Conservation (phyloP, 2,329 filamentous ascomycete species). For the Diaporthe vaccinii region DNA sequence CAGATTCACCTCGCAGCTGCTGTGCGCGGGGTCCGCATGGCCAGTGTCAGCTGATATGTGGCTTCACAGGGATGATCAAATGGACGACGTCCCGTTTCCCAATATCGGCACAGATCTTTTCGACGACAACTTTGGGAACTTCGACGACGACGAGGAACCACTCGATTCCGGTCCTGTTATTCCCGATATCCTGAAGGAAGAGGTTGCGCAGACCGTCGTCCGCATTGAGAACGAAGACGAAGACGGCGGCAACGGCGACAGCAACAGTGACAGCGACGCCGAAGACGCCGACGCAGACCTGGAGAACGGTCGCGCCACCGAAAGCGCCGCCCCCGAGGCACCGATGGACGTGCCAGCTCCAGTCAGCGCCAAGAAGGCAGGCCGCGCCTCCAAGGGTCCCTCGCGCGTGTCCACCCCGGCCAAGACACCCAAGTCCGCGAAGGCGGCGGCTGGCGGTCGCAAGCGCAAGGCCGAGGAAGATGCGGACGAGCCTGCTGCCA, state of each 20-base stretch:
- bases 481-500: constrained; percentile 25
- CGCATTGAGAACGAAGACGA: constrained; percentile 7
- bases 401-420: constrained; percentile 40
- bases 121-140: constrained; percentile 24
- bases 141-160: constrained; percentile 33
- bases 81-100: constrained; percentile 33
- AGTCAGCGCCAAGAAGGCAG: constrained; percentile 44
- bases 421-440: constrained; percentile 37
- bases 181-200: constrained; percentile 24
- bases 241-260: constrained; percentile 2
- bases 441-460: constrained; percentile 24
- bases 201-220: constrained; percentile 23
- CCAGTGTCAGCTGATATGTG: neutral
- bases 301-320: constrained; percentile 12
- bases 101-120: constrained; percentile 37
- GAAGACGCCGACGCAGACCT: constrained; percentile 8
- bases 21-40: neutral
- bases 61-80: constrained; percentile 16
- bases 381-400: constrained; percentile 41
- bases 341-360: constrained; percentile 40
- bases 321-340: constrained; percentile 21
- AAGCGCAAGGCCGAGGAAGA: constrained; percentile 37
- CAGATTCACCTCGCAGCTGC: neutral
- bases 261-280: neutral
- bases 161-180: constrained; percentile 32